Conservation (phyloP, 1,284 basidiomycete species). For the Trichosporon faecale region DNA sequence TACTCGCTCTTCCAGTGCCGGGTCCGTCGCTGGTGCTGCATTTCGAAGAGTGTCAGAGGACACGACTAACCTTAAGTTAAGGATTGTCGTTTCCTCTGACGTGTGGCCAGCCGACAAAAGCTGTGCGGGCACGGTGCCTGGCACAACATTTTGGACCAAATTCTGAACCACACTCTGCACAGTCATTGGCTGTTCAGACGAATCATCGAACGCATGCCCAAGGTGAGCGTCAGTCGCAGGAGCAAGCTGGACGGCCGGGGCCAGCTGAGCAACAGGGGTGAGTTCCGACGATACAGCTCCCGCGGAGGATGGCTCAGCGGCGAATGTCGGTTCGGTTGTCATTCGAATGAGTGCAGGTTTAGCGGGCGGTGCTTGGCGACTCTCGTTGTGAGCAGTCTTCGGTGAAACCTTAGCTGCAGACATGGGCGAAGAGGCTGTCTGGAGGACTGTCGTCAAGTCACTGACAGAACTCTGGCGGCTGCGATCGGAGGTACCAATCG, state of each 20-base stretch:
- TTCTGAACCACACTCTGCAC: neutral
- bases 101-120: neutral
- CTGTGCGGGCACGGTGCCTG: neutral
- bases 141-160: neutral
- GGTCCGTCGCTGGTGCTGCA: neutral
- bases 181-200: neutral
- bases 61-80: neutral
- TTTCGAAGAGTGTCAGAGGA: neutral
- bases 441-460: slow-evolving; percentile 1
- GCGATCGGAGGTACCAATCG: neutral
- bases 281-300: neutral
- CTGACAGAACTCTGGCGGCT: neutral
- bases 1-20: slow-evolving; percentile 1
- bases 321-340: neutral
- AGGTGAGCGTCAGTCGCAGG: neutral
- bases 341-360: neutral
- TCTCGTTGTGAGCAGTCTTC: neutral
- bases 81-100: neutral
- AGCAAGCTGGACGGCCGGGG: neutral
- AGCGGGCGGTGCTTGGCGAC: neutral
- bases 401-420: neutral
- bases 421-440: neutral
- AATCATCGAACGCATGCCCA: neutral
- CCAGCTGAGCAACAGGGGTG: neutral
- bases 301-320: neutral